A percentile compares a stretch with the other conserved stretches of the same genome.
Evolutionary conservation across 495 filamentous ascomycete genomes (phyloP).

Genomic region (Jackrogersella minutella): DNA sequence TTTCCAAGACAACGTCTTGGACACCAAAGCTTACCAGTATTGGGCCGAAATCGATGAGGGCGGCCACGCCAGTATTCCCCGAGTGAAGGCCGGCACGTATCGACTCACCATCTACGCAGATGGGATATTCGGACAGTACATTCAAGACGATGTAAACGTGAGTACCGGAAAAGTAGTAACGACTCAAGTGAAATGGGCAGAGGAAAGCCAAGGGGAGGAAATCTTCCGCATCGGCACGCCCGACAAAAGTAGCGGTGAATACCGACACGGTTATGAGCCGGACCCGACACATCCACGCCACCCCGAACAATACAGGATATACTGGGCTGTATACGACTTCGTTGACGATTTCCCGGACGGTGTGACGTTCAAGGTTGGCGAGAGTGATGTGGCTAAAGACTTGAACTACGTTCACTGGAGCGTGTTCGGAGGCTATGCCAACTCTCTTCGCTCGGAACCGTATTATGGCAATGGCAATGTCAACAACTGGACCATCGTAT

Average conservation of each 20-base stretch:
- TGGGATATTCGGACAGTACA: slow-evolving; percentile 63
- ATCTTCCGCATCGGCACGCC: slow-evolving; percentile 64
- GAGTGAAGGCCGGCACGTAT: slow-evolving; percentile 61
- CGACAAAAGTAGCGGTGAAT: slow-evolving; percentile 64
- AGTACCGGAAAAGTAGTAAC: slow-evolving; percentile 45
- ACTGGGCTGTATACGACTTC: slow-evolving; percentile 64
- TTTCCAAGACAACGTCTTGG: slow-evolving; percentile 65
- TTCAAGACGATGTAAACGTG: slow-evolving; percentile 54
- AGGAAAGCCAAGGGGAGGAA: slow-evolving; percentile 61
- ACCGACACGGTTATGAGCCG: slow-evolving; percentile 55
- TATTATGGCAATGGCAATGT: slow-evolving; percentile 52
- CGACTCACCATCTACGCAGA: slow-evolving; percentile 65
- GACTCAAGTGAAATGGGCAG: slow-evolving; percentile 51
- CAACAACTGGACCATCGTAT: slow-evolving; percentile 64
- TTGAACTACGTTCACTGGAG: slow-evolving; percentile 66
- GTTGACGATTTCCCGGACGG: slow-evolving; percentile 59
- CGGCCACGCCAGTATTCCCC: slow-evolving; percentile 57
- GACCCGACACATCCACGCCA: slow-evolving; percentile 54
- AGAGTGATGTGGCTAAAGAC: slow-evolving; percentile 53
- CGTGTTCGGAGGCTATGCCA: slow-evolving; percentile 56
- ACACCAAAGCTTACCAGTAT: slow-evolving; percentile 61
- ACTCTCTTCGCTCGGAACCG: slow-evolving; percentile 42
- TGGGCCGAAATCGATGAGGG: slow-evolving; percentile 60
- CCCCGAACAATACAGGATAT: slow-evolving; percentile 61
- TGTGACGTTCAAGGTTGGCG: slow-evolving; percentile 60